Percentiles rank a stretch among this genome's conserved stretches.
These are phyloP conservation scores for Coffea humblotiana DNA, from an alignment of 305 asterid genomes.

Conservation along the genomic window DNA sequence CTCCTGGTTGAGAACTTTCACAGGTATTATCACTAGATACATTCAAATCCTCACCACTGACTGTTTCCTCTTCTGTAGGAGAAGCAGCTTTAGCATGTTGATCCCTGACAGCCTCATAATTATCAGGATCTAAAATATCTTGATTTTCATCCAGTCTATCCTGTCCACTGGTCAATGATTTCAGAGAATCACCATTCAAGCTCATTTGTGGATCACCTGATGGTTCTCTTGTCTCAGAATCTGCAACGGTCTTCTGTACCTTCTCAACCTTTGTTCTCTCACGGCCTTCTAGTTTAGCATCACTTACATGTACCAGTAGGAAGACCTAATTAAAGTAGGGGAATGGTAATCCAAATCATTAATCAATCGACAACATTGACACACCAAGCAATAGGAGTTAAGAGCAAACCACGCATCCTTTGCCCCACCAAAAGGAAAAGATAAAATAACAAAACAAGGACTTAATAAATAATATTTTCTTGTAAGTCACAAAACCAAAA, in stretches of 20 bases:
- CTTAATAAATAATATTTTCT: neutral
- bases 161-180: slow-evolving; percentile 39
- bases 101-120: slow-evolving; percentile 34
- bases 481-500: neutral
- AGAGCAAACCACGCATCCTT: neutral
- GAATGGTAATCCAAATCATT: slow-evolving; percentile 25
- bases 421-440: neutral
- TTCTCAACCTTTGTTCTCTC: slow-evolving; percentile 40
- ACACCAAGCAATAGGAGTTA: neutral
- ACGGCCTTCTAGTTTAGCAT: slow-evolving; percentile 43
- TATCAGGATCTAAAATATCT: slow-evolving; percentile 34
- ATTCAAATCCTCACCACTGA: slow-evolving; percentile 32
- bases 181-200: slow-evolving; percentile 34
- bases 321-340: slow-evolving; percentile 58
- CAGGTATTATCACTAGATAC: slow-evolving; percentile 26
- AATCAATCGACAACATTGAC: slow-evolving; percentile 7
- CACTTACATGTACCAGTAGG: slow-evolving; percentile 71
- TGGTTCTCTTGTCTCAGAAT: slow-evolving; percentile 44
- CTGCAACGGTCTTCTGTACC: slow-evolving; percentile 33
- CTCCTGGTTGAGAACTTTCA: slow-evolving; percentile 60
- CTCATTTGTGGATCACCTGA: slow-evolving; percentile 35
- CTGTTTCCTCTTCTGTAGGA: slow-evolving; percentile 34
- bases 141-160: slow-evolving; percentile 35
- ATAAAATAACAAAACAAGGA: neutral
- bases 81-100: slow-evolving; percentile 41